A percentile compares a stretch with the other conserved stretches of the same genome.
Conservation (phyloP, 2,329 filamentous ascomycete species). For the Colletotrichum orchidophilum region DNA sequence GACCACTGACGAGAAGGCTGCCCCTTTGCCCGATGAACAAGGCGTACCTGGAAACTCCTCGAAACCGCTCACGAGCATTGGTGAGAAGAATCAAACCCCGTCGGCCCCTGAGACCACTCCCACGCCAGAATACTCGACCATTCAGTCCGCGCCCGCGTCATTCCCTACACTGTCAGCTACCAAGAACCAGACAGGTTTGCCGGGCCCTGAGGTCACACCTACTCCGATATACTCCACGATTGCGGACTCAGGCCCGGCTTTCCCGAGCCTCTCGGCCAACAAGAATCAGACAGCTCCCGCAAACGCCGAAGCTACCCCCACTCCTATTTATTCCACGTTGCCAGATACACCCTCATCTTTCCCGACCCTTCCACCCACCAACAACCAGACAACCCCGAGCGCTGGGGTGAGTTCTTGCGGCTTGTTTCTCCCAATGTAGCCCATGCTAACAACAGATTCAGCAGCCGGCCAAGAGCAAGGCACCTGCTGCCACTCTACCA, state of each 20-base stretch:
- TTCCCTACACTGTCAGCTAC: constrained; percentile 6
- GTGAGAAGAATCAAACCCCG: not conserved
- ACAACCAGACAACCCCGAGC: constrained; percentile 6
- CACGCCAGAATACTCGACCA: not conserved
- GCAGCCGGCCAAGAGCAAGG: not conserved
- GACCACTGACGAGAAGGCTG: not conserved
- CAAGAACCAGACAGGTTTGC: constrained; percentile 8
- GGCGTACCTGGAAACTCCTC: not conserved
- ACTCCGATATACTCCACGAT: not conserved
- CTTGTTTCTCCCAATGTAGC: not conserved
- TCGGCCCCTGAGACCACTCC: not conserved
- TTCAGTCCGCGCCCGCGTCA: not conserved
- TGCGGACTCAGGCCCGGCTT: not conserved
- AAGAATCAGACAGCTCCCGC: not conserved
- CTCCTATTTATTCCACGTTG: not conserved
- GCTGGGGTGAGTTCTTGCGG: not conserved
- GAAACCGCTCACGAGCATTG: not conserved
- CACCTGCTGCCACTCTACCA: not conserved
- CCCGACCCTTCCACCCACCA: not conserved
- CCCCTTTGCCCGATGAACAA: not conserved
- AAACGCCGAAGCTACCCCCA: not conserved
- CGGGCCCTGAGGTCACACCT: not conserved
- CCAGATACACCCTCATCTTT: not conserved
- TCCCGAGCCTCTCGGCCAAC: not conserved
- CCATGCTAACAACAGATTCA: not conserved